Evolutionary conservation across 768 basidiomycete genomes (phyloP), one percentile per base, ranked within the genome.

Genomic region (Amanita exitialis): DNA sequence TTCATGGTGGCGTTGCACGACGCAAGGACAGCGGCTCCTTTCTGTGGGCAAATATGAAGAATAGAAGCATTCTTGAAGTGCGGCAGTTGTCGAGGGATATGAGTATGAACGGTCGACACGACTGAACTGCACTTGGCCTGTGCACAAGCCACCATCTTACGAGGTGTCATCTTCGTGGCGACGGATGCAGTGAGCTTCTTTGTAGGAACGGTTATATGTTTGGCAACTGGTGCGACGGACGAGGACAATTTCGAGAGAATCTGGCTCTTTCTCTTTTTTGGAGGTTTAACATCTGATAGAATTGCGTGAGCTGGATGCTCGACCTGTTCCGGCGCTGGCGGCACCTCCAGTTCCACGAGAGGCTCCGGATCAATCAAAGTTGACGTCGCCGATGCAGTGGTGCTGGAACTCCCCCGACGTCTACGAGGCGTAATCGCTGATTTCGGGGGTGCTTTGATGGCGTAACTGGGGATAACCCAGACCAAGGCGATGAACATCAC

Each of bases 191-290:
- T 27, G 8, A 51, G 28, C 21, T 34, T 39, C 34, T 37, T 43
- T 12, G 38, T n/a, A 21, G 50, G 50, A n/a, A 35, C 30, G 15
- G 50, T 3, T 15, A 51, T 7, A 3, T 30, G 34, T 44, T 13
- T 51, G 28, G 50, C 42, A n/a, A 51, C 32, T 9, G 50, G 50
- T 20, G 42, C 27, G 15, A 51, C 15, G 28, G 50, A 51, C 13
- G 50, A 51, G 10, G 43, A 41, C 12, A 50, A 18, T 8, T 43
- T 37, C 6, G 25, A 8, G 20, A 50, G 8, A 10, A 48, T 25
- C 25, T 48, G 47, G 15, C 47, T 48, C 23, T 27, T 48, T 25
- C 16, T 48, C 36, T 48, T 48, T 6, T 16, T 28, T 8, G 23
- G 36, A 9, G 12, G 35, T 10, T 44, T 44, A n/a, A 27, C 15